Conservation (phyloP, 164 flowering plant genomes). For the Platanus orientalis region DNA sequence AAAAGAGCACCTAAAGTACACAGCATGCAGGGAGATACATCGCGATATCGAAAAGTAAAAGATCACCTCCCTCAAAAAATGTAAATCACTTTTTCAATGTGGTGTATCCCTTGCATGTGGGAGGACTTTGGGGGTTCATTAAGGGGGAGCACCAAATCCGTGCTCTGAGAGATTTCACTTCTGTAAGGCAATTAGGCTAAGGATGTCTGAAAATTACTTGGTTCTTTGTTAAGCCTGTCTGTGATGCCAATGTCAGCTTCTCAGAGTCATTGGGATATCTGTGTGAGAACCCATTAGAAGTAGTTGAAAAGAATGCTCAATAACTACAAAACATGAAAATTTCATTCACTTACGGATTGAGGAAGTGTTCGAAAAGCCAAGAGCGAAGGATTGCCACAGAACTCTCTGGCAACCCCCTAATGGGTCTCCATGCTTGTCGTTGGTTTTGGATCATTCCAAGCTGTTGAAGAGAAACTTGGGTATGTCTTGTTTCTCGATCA, state of each 20-base stretch:
- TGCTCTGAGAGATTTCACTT: no score
- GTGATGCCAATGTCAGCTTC: slow-evolving; percentile 83
- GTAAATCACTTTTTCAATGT: no score
- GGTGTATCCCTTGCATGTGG: no score
- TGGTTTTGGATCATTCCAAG: slow-evolving; percentile 56
- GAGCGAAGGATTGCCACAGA: slow-evolving; percentile 75
- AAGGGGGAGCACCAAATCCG: no score
- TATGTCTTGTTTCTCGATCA: no score
- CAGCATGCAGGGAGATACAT: no score
- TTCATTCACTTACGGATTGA: slow-evolving; percentile 68
- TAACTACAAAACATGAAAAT: background rate
- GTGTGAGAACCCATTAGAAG: slow-evolving; percentile 10
- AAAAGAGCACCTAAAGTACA: no score
- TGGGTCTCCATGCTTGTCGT: slow-evolving; percentile 79
- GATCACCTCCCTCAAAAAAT: no score
- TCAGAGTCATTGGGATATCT: slow-evolving; percentile 88
- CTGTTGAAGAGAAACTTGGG: slow-evolving; percentile 53
- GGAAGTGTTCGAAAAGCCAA: slow-evolving; percentile 94
- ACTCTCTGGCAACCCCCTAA: slow-evolving; percentile 85
- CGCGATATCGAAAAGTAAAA: no score
- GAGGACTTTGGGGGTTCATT: no score
- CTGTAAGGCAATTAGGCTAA: no score
- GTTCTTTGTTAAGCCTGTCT: slow-evolving; percentile 78
- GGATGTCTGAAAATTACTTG: slow-evolving; percentile 55
- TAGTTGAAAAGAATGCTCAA: background rate